Conservation (phyloP, 192 early-diverging fungal species). For the Coemansia sp. region DNA sequence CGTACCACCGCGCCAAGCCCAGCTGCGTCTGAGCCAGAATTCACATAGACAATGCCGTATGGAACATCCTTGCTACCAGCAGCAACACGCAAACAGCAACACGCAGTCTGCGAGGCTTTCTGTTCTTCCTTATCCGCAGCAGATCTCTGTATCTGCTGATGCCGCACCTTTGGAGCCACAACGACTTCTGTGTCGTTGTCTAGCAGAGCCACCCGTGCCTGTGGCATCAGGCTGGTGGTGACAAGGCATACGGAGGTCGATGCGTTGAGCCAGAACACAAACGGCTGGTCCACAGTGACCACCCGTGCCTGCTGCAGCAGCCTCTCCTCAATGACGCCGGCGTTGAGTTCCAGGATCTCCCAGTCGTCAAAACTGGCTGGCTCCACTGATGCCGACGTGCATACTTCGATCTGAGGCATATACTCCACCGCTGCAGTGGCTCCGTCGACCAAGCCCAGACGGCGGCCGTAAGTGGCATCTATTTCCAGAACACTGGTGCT, state of each 20-base stretch:
- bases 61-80: constrained; percentile 27
- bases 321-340: constrained; percentile 70
- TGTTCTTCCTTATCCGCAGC: neutral
- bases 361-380: constrained; percentile 73
- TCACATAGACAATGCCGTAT: constrained; percentile 35
- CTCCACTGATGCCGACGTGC: constrained; percentile 66
- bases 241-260: constrained; percentile 64
- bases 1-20: constrained; percentile 28
- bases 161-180: constrained; percentile 70
- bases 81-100: constrained; percentile 32
- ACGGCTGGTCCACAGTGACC: constrained; percentile 63
- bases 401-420: constrained; percentile 57
- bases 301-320: constrained; percentile 70
- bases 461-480: constrained; percentile 67
- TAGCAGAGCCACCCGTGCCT: constrained; percentile 55
- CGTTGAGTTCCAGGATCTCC: constrained; percentile 79
- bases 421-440: constrained; percentile 63
- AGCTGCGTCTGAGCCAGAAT: constrained; percentile 22
- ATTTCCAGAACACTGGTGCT: constrained; percentile 59
- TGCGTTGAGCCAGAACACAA: constrained; percentile 73
- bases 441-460: constrained; percentile 64
- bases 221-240: constrained; percentile 47
- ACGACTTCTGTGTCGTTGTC: constrained; percentile 68
- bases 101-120: constrained; percentile 20
- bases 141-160: constrained; percentile 6